Evolutionary conservation across 2,329 filamentous ascomycete genomes (phyloP).

Genomic region (Graphium sp.): DNA sequence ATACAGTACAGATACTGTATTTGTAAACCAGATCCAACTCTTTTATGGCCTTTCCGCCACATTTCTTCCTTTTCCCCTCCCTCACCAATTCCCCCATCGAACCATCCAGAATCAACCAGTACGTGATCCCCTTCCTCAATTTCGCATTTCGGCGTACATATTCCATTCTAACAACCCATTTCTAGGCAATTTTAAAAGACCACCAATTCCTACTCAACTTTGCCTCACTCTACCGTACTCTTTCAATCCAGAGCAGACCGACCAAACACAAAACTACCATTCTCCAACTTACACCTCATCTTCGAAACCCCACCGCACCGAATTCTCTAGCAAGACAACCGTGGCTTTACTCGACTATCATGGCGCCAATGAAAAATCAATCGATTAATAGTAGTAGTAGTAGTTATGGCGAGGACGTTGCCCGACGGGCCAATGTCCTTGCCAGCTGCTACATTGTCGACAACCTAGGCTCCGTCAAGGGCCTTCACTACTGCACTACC

Average conservation of each 20-base stretch:
- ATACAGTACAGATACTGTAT: too few species aligned
- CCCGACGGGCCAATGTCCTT: conserved; percentile 57
- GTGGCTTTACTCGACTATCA: conserved; percentile 19
- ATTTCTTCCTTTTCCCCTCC: background rate
- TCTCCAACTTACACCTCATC: too few species aligned
- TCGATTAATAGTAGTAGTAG: conserved; percentile 52
- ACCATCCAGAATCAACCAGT: too few species aligned
- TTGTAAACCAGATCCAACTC: too few species aligned
- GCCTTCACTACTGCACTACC: conserved; percentile 94
- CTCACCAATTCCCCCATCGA: conserved; percentile 1
- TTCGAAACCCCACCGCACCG: too few species aligned
- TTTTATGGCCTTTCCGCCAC: background rate
- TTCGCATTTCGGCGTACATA: conserved; percentile 1
- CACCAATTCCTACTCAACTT: background rate
- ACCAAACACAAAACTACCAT: too few species aligned
- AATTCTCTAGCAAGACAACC: too few species aligned
- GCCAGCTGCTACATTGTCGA: conserved; percentile 86
- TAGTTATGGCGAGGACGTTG: conserved; percentile 58
- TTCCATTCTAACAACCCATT: background rate
- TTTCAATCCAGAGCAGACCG: too few species aligned
- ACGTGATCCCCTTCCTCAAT: too few species aligned
- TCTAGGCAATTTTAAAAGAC: conserved; percentile 2
- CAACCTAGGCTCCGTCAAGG: conserved; percentile 52
- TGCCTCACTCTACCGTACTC: too few species aligned
- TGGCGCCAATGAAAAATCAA: conserved; percentile 59